Percentiles rank a stretch among this genome's conserved stretches.
Evolutionary conservation across 257 asterid species (phyloP).

Genomic region (Primulina huaijiensis): DNA sequence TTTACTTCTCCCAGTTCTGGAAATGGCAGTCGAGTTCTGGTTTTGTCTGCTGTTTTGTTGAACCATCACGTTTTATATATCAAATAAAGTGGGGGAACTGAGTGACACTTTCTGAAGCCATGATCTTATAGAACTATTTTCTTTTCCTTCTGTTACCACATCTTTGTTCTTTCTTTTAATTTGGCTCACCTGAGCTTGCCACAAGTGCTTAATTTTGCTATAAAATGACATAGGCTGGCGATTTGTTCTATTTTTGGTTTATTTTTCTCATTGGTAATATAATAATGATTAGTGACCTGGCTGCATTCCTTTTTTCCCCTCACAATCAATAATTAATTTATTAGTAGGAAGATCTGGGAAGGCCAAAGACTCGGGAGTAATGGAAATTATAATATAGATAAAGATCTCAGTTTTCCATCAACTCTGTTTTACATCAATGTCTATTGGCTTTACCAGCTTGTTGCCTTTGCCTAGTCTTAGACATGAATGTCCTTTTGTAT

Average conservation of each 20-base stretch:
- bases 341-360: background rate
- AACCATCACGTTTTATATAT: background rate
- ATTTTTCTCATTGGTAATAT: background rate
- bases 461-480: background rate
- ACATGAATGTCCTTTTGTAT: background rate
- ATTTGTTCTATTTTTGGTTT: background rate
- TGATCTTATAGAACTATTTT: slow-evolving; percentile 3
- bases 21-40: background rate
- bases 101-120: slow-evolving; percentile 3
- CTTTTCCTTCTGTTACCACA: background rate
- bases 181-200: background rate
- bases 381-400: no score
- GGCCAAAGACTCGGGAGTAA: background rate
- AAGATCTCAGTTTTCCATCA: background rate
- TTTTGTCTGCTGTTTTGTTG: background rate
- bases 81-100: slow-evolving; percentile 14
- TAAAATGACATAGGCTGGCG: background rate
- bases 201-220: background rate
- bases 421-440: background rate
- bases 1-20: background rate
- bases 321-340: background rate
- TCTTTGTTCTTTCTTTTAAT: background rate
- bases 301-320: background rate
- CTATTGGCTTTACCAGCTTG: background rate
- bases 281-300: background rate